A percentile compares a stretch with the other conserved stretches of the same genome.
Evolutionary conservation across 257 asterid genomes (phyloP).

Genomic region (Ophiorrhiza pumila): DNA sequence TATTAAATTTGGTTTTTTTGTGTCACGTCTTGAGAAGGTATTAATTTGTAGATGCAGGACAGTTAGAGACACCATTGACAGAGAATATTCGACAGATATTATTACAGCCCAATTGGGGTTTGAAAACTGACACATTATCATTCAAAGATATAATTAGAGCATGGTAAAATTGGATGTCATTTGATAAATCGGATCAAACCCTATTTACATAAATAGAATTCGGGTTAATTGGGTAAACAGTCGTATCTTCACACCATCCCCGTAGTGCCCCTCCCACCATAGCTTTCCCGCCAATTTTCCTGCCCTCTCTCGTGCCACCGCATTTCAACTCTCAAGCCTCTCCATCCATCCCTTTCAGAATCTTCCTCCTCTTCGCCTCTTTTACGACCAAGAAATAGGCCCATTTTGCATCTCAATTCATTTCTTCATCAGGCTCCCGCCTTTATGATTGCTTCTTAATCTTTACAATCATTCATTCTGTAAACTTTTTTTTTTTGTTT

Average conservation of each 20-base stretch:
- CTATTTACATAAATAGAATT: too few relatives aligned
- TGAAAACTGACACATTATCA: conserved; percentile 2
- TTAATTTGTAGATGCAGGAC: too few relatives aligned
- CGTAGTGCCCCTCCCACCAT: too few relatives aligned
- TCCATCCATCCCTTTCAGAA: not conserved
- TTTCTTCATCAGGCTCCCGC: not conserved
- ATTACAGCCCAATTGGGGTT: not conserved
- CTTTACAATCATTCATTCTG: too few relatives aligned
- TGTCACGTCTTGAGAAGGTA: not conserved
- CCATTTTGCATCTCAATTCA: not conserved
- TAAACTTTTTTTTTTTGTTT: too few relatives aligned
- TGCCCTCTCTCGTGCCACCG: not conserved
- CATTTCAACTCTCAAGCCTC: not conserved
- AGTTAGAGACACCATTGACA: not conserved
- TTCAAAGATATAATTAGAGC: too few relatives aligned
- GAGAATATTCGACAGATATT: conserved; percentile 7
- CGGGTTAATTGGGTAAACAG: too few relatives aligned
- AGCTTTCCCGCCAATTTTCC: conserved; percentile 11
- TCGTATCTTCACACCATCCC: too few relatives aligned
- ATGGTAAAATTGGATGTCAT: too few relatives aligned
- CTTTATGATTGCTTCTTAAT: not conserved
- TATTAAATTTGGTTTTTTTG: too few relatives aligned
- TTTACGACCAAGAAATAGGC: not conserved
- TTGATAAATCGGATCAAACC: too few relatives aligned
- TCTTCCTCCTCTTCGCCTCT: not conserved